A percentile compares a stretch with the other conserved stretches of the same genome.
Conservation (phyloP, 768 basidiomycete genomes). For the Leccinum obscurum region DNA sequence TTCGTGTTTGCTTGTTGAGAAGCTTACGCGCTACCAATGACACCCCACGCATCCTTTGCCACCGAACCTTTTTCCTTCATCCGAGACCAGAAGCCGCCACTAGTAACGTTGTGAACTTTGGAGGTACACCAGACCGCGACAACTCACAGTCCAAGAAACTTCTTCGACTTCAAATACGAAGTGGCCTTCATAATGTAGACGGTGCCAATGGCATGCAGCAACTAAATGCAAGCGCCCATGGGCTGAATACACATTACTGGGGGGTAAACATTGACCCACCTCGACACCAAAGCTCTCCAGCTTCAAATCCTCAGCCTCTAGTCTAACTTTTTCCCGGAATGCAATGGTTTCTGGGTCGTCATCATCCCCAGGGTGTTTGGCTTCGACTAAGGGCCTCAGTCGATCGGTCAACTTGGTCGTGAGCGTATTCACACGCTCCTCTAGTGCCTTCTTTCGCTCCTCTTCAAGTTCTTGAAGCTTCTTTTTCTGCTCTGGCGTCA, state of each 20-base stretch:
- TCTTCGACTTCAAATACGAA: slow-evolving; percentile 87
- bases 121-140: slow-evolving; percentile 7
- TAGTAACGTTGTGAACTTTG: slow-evolving; percentile 28
- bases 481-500: slow-evolving; percentile 81
- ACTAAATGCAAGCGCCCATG: slow-evolving; percentile 37
- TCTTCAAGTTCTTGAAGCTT: slow-evolving; percentile 81
- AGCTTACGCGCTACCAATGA: slow-evolving; percentile 90
- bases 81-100: slow-evolving; percentile 88
- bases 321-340: slow-evolving; percentile 74
- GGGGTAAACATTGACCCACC: slow-evolving; percentile 43
- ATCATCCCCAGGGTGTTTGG: slow-evolving; percentile 75
- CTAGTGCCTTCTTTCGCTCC: slow-evolving; percentile 77
- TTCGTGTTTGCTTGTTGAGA: slow-evolving; percentile 39
- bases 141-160: slow-evolving; percentile 85
- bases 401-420: slow-evolving; percentile 81
- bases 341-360: slow-evolving; percentile 80
- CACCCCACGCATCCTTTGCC: slow-evolving; percentile 96
- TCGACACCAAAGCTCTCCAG: slow-evolving; percentile 97
- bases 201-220: slow-evolving; percentile 86
- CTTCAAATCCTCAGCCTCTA: slow-evolving; percentile 94
- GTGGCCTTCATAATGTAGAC: slow-evolving; percentile 94
- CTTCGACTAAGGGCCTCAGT: slow-evolving; percentile 88
- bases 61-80: slow-evolving; percentile 92
- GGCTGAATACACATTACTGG: slow-evolving; percentile 6
- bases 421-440: slow-evolving; percentile 71